Evolutionary conservation across 2,329 filamentous ascomycete genomes (phyloP).

Genomic region (Blastomyces silverae): DNA sequence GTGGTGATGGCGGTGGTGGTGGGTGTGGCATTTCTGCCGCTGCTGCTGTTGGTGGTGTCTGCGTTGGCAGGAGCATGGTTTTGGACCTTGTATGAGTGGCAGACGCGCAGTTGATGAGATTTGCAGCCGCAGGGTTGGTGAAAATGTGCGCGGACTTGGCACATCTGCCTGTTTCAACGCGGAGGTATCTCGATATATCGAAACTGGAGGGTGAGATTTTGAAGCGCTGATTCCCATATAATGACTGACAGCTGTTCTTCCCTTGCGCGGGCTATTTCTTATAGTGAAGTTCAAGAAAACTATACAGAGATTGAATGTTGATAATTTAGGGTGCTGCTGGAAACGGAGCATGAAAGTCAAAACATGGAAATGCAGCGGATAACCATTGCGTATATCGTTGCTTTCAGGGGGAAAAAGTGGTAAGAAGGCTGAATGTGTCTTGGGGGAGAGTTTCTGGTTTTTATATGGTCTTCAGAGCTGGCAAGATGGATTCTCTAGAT

Average conservation of each 20-base stretch:
- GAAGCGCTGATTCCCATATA: background rate
- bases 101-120: conserved; percentile 20
- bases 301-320: background rate
- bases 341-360: background rate
- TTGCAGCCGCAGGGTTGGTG: conserved; percentile 21
- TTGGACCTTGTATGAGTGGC: conserved; percentile 9
- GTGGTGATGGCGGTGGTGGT: background rate
- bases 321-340: background rate
- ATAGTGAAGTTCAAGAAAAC: background rate
- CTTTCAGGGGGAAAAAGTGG: background rate
- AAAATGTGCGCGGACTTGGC: conserved; percentile 19
- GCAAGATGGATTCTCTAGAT: background rate
- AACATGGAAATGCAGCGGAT: background rate
- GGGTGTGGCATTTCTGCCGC: background rate
- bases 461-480: background rate
- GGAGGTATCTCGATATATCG: background rate
- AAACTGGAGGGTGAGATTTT: background rate
- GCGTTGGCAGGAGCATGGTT: background rate
- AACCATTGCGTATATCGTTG: background rate
- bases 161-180: conserved; percentile 16
- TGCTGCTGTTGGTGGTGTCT: conserved; percentile 9
- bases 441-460: background rate
- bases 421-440: background rate
- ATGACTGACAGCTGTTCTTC: background rate
- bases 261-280: background rate